Percentiles rank a stretch among this genome's conserved stretches.
phyloP scores from a whole-genome alignment of 176 grass and related monocot genomes.

The Coix lacrymajobi region DNA sequence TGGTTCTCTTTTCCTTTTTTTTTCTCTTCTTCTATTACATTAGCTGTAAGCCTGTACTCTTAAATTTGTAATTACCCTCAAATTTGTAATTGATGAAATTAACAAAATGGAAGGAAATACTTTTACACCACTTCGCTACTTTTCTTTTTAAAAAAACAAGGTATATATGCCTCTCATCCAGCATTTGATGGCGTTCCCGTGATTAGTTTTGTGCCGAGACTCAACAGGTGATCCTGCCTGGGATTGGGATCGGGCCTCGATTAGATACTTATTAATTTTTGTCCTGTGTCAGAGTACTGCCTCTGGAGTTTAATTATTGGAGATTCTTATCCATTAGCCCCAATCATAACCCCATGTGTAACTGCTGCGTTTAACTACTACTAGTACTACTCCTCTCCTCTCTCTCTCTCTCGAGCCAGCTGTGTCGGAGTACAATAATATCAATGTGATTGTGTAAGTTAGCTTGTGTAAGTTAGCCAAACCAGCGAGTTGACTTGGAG shows the following conservation, averaged over 20 bases:
- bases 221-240: slow-evolving; percentile 27
- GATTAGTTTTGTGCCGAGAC: not conserved
- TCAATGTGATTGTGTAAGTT: not conserved
- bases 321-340: slow-evolving; percentile 41
- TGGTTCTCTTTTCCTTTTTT: slow-evolving; percentile 25
- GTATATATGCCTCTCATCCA: not conserved
- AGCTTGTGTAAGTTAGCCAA: no score
- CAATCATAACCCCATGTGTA: slow-evolving; percentile 45
- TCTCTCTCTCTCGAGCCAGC: not conserved
- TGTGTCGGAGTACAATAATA: not conserved
- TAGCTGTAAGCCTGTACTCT: no score
- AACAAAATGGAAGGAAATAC: slow-evolving; percentile 32
- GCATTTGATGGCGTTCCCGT: slow-evolving; percentile 16
- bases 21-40: not conserved
- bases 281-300: slow-evolving; percentile 25
- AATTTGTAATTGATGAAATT: slow-evolving; percentile 45
- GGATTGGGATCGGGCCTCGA: slow-evolving; percentile 33
- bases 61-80: slow-evolving; percentile 47
- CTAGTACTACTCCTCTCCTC: not conserved
- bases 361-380: not conserved
- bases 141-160: not conserved
- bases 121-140: not conserved
- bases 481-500: not conserved
- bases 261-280: slow-evolving; percentile 27
- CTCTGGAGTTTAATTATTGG: slow-evolving; percentile 28